These are phyloP conservation scores for Citeromyces hawaiiensis DNA, from an alignment of 1,139 yeast species.

Conservation along the genomic window DNA sequence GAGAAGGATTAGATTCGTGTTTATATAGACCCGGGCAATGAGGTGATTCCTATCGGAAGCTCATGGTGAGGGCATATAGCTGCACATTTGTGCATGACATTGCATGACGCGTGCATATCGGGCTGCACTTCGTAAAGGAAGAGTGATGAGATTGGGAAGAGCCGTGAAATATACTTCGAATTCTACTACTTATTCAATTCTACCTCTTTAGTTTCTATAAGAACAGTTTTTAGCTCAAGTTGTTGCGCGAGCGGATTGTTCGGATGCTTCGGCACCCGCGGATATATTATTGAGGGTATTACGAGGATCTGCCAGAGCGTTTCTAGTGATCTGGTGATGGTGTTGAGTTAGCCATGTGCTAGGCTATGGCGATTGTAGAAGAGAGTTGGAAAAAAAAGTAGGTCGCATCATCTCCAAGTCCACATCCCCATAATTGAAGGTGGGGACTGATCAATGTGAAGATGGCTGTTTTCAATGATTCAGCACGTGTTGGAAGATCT, in stretches of 20 bases:
- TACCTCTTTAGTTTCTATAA: too few relatives aligned
- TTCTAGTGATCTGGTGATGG: not conserved
- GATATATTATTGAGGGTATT: not conserved
- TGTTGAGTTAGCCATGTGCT: not conserved
- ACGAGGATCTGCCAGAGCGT: not conserved
- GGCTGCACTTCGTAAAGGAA: not conserved
- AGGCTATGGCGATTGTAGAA: too few relatives aligned
- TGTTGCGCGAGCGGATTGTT: not conserved
- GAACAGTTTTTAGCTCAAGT: too few relatives aligned
- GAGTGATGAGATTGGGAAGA: too few relatives aligned
- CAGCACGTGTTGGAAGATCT: too few relatives aligned
- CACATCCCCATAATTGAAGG: too few relatives aligned
- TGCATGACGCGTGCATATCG: constrained; percentile 1
- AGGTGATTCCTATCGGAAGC: constrained; percentile 1
- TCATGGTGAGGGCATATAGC: not conserved
- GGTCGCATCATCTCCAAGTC: too few relatives aligned
- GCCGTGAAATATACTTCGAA: too few relatives aligned
- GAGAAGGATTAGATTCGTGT: not conserved
- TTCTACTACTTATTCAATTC: too few relatives aligned
- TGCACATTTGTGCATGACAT: not conserved
- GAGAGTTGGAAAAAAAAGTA: too few relatives aligned
- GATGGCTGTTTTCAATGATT: too few relatives aligned
- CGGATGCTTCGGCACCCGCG: not conserved
- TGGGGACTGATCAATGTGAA: too few relatives aligned
- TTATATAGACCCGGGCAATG: not conserved